Conservation (phyloP, 805 yeast species). For the Ogataea allantospora region DNA sequence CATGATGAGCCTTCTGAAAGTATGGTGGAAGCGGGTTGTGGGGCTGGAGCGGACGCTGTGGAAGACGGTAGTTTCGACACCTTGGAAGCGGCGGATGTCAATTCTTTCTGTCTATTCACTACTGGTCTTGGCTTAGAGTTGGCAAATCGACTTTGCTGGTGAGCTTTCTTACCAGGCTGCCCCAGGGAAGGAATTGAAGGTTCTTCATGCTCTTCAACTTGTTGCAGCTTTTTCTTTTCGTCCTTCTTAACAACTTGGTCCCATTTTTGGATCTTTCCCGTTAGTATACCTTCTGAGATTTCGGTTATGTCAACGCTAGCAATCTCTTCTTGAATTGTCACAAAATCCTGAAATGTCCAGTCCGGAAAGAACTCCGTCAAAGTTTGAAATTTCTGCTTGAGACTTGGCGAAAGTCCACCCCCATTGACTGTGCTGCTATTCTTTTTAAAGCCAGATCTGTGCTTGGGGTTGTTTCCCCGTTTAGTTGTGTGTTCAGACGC, state of each 20-base stretch:
- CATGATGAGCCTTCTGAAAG: constrained; percentile 30
- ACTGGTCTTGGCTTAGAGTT: constrained; percentile 17
- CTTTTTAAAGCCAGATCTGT: constrained; percentile 48
- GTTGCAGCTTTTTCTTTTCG: constrained; percentile 43
- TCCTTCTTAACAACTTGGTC: constrained; percentile 82
- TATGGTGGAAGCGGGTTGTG: constrained; percentile 18
- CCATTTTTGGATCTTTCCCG: constrained; percentile 90
- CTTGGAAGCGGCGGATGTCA: constrained; percentile 9
- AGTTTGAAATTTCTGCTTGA: constrained; percentile 46
- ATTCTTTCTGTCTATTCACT: constrained; percentile 16
- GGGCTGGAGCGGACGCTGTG: constrained; percentile 11
- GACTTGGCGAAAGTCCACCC: constrained; percentile 20
- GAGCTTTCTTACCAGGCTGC: constrained; percentile 19
- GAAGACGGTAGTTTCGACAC: constrained; percentile 8
- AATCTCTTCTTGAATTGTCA: constrained; percentile 71
- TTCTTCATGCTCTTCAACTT: constrained; percentile 20
- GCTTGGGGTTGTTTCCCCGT: constrained; percentile 28
- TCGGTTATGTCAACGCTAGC: constrained; percentile 63
- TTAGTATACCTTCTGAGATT: constrained; percentile 83
- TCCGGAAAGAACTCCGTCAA: constrained; percentile 89
- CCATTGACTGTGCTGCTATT: constrained; percentile 29
- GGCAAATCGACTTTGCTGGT: constrained; percentile 15
- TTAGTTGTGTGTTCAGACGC: constrained; percentile 19
- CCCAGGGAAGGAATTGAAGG: constrained; percentile 5
- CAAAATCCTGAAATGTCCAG: constrained; percentile 86